phyloP scores from a whole-genome alignment of 2,329 filamentous ascomycete species.

The Purpureocillium lavendulum region DNA sequence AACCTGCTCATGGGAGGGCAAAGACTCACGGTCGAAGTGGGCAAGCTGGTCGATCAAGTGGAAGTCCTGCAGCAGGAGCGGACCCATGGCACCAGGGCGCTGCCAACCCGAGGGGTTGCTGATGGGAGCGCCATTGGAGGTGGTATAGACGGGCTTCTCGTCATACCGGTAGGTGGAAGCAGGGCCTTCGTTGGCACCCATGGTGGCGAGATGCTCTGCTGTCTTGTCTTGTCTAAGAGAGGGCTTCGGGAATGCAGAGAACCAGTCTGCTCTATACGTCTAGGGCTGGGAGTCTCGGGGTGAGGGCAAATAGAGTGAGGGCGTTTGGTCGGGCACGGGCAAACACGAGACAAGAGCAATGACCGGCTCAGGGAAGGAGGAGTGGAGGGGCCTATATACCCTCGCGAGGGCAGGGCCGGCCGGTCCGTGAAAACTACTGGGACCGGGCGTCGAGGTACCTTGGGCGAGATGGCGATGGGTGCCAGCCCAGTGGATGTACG shows the following conservation, averaged over 20 bases:
- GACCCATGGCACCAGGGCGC: constrained; percentile 46
- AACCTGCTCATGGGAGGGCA: no score
- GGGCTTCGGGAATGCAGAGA: no score
- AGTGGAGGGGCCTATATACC: background rate
- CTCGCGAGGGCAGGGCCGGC: no score
- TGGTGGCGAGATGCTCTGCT: constrained; percentile 15
- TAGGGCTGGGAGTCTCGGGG: no score
- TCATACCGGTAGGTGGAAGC: constrained; percentile 43
- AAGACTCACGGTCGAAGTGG: constrained; percentile 35
- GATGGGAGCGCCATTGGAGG: constrained; percentile 51
- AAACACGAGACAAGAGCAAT: background rate
- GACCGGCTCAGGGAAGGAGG: background rate
- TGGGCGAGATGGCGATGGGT: no score
- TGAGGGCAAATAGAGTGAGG: no score
- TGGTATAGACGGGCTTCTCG: constrained; percentile 50
- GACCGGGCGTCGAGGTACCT: no score
- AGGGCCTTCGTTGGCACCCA: constrained; percentile 33
- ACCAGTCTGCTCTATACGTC: no score
- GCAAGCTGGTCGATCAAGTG: constrained; percentile 55
- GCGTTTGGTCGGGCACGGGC: no score
- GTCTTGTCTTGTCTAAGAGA: background rate
- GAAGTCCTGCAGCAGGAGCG: constrained; percentile 56
- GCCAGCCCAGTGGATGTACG: no score
- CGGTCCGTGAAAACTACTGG: no score
- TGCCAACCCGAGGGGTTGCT: constrained; percentile 39